These are phyloP conservation scores for Pontederia paniculata DNA, from an alignment of 176 grass and related monocot genomes.

Conservation along the genomic window DNA sequence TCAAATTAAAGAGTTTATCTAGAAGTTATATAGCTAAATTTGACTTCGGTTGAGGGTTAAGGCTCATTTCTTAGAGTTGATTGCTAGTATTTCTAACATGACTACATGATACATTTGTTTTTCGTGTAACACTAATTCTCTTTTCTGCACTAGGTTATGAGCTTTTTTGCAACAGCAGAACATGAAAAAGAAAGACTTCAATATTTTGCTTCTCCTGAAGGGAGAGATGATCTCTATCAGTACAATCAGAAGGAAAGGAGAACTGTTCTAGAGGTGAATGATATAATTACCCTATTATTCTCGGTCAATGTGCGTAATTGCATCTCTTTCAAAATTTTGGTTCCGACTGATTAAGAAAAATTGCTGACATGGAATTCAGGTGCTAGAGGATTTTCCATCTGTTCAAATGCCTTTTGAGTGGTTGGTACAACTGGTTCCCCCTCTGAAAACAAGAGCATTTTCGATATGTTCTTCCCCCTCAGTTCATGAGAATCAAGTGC, in stretches of 20 bases:
- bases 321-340: too few species aligned
- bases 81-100: not conserved
- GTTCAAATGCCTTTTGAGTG: constrained; percentile 93
- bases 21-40: too few species aligned
- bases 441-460: constrained; percentile 88
- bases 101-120: not conserved
- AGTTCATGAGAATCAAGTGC: constrained; percentile 56
- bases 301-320: not conserved
- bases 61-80: not conserved
- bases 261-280: constrained; percentile 67
- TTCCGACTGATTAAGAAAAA: not conserved
- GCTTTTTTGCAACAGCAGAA: constrained; percentile 58
- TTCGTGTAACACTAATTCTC: not conserved
- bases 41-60: not conserved
- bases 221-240: constrained; percentile 73
- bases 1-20: too few species aligned
- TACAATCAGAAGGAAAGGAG: constrained; percentile 89
- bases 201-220: constrained; percentile 92
- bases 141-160: constrained; percentile 55
- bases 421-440: constrained; percentile 84
- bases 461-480: constrained; percentile 85
- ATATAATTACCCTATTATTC: constrained; percentile 9
- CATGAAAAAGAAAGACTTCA: constrained; percentile 81
- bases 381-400: constrained; percentile 84
- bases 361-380: constrained; percentile 20